Evolutionary conservation across 1,284 basidiomycete species (phyloP), one percentile per base, ranked within the genome.

Genomic region (Mrakiaceae sp.): DNA sequence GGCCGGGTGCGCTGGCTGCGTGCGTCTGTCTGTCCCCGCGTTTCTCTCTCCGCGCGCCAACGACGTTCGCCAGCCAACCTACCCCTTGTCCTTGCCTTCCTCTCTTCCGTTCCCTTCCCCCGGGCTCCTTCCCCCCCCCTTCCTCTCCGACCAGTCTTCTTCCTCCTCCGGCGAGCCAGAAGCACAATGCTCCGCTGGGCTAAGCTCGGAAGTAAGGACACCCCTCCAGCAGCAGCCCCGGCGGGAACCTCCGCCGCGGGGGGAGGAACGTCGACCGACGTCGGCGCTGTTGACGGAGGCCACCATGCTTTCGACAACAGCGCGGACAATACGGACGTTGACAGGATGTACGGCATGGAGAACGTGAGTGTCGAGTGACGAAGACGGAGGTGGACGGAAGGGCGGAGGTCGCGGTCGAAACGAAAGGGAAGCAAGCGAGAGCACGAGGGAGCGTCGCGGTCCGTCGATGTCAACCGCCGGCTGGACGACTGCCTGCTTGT

Each of bases 311-410:
- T 64, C 42, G 68, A 70, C 27, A 27, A 27, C 27, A 27, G 27
- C 27, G 27, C 27, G 27, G 27, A 27, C 27, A 27, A 27, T 27
- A 27, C 27, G 40, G 69, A 73, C 9, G 71, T 72, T 14, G 79
- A 80, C 63, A 68, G 74, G 2, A 74, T 78, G 60, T 94, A 92
- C 81, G 92, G 92, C 27, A 80, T 95, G 61, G 92, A 94, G 81
- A 96, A 96, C 77, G 91, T 93, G 75, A 74, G 89, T 82, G 42
- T 2, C 1, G 27, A 27, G 27, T 27, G 27, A 27, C 27, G 27
- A 27, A 27, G 27, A 27, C 27, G 27, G 27, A 27, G 27, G 27
- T 27, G 27, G 27, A 27, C 27, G 27, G 27, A 27, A 27, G 27
- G 27, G 27, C 27, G 27, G 27, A 27, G 27, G 27, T 27, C 27